Conservation (phyloP, 2,329 filamentous ascomycete species). For the Penicillium brasilianum region DNA sequence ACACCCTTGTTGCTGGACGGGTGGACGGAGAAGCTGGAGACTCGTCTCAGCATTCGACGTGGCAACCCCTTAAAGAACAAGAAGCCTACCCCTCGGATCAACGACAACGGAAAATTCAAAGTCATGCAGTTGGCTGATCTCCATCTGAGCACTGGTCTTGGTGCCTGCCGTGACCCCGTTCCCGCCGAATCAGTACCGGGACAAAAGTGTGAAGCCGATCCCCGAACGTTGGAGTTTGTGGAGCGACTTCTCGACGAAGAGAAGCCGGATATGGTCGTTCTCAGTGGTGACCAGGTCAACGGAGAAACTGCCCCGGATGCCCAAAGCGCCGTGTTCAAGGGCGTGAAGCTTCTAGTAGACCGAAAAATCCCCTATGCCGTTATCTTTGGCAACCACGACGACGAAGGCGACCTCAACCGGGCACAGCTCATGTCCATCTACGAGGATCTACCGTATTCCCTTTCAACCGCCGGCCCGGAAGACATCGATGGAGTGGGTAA, state of each 20-base stretch:
- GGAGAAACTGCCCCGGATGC: conserved; percentile 90
- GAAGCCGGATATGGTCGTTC: conserved; percentile 87
- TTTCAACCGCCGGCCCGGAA: conserved; percentile 81
- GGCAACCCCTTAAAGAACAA: conserved; percentile 68
- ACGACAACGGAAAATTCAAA: conserved; percentile 92
- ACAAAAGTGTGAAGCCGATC: conserved; percentile 82
- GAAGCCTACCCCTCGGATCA: conserved; percentile 76
- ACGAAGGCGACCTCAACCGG: conserved; percentile 81
- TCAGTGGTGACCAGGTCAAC: conserved; percentile 95
- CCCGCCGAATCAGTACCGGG: conserved; percentile 73
- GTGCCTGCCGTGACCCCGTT: conserved; percentile 82
- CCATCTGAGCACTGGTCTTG: conserved; percentile 88
- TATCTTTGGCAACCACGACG: conserved; percentile 98
- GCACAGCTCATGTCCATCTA: conserved; percentile 82
- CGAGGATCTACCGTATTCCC: conserved; percentile 83
- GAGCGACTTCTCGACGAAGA: conserved; percentile 84
- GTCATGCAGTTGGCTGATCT: conserved; percentile 96
- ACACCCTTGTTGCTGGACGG: conserved; percentile 74
- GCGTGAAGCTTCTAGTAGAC: conserved; percentile 79
- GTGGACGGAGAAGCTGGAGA: conserved; percentile 64
- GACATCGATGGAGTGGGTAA: conserved; percentile 91
- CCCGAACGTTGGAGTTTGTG: conserved; percentile 88
- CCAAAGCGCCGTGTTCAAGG: conserved; percentile 93
- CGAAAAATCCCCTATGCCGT: conserved; percentile 89
- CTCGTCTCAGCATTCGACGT: conserved; percentile 77